phyloP scores from a whole-genome alignment of 148 eudicot species.

The Heliamphora exappendiculata region DNA sequence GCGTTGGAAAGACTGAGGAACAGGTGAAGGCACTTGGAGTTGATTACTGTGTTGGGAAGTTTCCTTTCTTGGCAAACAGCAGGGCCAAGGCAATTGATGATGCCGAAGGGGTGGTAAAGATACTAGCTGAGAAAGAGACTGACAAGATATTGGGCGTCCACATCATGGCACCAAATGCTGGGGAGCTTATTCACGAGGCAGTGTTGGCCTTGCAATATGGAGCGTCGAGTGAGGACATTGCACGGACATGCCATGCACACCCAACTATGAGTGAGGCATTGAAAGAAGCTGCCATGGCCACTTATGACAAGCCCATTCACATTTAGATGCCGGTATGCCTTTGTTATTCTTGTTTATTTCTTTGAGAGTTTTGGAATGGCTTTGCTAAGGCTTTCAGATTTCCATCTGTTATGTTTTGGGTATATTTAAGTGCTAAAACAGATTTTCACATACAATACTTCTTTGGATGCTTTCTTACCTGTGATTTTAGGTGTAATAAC shows the following conservation, averaged over 20 bases:
- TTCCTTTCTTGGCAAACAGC: conserved; percentile 89
- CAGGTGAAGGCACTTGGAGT: conserved; percentile 78
- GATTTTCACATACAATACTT: conserved; percentile 5
- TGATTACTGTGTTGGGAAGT: conserved; percentile 76
- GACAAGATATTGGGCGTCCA: conserved; percentile 92
- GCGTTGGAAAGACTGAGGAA: conserved; percentile 94
- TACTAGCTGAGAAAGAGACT: conserved; percentile 79
- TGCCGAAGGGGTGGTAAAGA: conserved; percentile 88
- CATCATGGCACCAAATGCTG: conserved; percentile 91
- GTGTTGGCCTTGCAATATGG: conserved; percentile 76
- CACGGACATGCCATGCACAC: conserved; percentile 97
- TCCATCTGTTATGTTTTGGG: not conserved
- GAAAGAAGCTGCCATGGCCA: conserved; percentile 95
- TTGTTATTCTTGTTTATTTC: conserved; percentile 6
- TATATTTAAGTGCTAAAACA: conserved; percentile 3
- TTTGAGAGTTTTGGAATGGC: conserved; percentile 14
- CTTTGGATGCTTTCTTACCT: not conserved
- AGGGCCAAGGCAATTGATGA: conserved; percentile 95
- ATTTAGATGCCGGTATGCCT: conserved; percentile 25
- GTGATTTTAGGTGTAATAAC: conserved; percentile 8
- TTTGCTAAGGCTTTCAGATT: conserved; percentile 9
- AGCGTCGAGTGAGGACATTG: conserved; percentile 95
- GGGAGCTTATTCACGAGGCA: conserved; percentile 94
- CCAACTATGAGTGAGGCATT: conserved; percentile 98
- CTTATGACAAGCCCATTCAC: conserved; percentile 60